A percentile compares a stretch with the other conserved stretches of the same genome.
Evolutionary conservation across 73 alveolate species (phyloP).

Genomic region (Uronychia setigera): DNA sequence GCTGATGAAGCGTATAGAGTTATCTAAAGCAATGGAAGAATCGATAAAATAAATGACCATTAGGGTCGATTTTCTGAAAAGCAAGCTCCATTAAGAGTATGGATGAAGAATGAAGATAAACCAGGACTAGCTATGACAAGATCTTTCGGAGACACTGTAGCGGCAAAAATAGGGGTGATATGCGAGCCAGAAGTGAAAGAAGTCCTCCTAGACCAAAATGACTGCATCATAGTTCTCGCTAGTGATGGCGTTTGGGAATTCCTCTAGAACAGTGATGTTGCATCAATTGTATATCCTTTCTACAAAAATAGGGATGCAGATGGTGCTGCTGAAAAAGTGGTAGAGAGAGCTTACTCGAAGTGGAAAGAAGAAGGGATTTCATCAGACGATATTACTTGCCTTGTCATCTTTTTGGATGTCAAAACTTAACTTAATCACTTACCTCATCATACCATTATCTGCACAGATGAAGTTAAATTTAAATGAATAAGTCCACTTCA

Average conservation of each 20-base stretch:
- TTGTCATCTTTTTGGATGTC: conserved; percentile 64
- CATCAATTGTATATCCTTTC: conserved; percentile 1
- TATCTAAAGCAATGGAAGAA: conserved; percentile 67
- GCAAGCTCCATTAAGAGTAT: conserved; percentile 15
- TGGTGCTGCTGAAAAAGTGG: conserved; percentile 17
- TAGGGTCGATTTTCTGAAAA: too few relatives aligned
- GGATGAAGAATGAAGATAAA: conserved; percentile 50
- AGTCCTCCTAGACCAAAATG: not conserved
- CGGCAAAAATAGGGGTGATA: conserved; percentile 1
- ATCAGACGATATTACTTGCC: conserved; percentile 88
- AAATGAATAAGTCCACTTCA: too few relatives aligned
- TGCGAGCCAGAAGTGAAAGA: conserved; percentile 35
- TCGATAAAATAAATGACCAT: too few relatives aligned
- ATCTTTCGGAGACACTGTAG: conserved; percentile 6
- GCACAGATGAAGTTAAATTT: too few relatives aligned
- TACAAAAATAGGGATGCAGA: conserved; percentile 7
- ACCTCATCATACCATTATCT: too few relatives aligned
- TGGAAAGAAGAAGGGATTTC: conserved; percentile 88
- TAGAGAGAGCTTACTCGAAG: conserved; percentile 69
- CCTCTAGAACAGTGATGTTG: conserved; percentile 3
- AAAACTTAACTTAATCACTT: too few relatives aligned
- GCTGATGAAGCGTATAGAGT: conserved; percentile 74
- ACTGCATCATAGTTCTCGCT: not conserved
- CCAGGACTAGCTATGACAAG: conserved; percentile 34
- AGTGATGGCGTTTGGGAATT: conserved; percentile 17